Evolutionary conservation across 78 protist species (phyloP).

Genomic region (Chrysochromulina parva): DNA sequence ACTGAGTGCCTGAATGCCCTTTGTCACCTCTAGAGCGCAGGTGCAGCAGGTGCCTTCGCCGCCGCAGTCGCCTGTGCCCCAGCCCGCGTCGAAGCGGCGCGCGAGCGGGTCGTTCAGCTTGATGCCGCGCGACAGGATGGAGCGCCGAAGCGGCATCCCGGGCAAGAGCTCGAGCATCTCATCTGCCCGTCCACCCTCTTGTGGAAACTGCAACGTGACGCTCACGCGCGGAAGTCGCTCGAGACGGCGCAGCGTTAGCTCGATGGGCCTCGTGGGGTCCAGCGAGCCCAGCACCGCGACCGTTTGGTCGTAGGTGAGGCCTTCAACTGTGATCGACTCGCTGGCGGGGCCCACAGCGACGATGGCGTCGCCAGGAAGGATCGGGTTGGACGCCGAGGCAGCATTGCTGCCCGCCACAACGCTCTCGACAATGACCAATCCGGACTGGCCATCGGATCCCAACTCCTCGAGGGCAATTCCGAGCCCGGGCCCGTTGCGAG

Average conservation of each 20-base stretch:
- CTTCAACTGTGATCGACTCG: neutral
- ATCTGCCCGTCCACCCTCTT: neutral
- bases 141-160: neutral
- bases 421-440: neutral
- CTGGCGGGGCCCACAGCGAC: neutral
- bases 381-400: neutral
- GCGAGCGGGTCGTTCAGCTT: conserved; percentile 3
- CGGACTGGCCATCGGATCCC: neutral
- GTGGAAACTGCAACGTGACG: neutral
- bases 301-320: neutral
- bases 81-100: neutral
- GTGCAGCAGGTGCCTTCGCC: neutral
- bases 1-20: neutral
- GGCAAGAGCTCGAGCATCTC: neutral
- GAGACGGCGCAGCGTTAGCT: neutral
- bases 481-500: neutral
- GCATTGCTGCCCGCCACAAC: neutral
- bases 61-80: neutral
- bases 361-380: neutral
- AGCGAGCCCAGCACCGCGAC: neutral
- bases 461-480: neutral
- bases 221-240: neutral
- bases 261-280: neutral
- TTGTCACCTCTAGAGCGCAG: neutral
- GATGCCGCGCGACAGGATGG: neutral